Conservation (phyloP, 2,329 filamentous ascomycete species). For the Fragosphaeria purpurea region DNA sequence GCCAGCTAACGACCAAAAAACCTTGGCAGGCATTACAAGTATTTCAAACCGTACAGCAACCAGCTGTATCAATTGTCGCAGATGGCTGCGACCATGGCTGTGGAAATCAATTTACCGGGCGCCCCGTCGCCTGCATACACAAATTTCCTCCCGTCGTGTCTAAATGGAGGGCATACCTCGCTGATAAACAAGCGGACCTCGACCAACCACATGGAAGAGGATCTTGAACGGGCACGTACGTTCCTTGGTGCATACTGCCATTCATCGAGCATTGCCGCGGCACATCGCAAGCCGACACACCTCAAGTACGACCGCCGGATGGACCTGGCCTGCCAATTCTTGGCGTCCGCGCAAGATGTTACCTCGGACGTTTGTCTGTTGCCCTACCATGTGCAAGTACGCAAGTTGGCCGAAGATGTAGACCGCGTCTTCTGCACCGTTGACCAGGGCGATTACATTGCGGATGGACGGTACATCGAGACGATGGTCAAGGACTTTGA, state of each 20-base stretch:
- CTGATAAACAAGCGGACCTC: background rate
- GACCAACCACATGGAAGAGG: slow-evolving; percentile 5
- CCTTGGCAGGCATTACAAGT: slow-evolving; percentile 12
- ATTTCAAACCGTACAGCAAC: slow-evolving; percentile 10
- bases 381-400: slow-evolving; percentile 10
- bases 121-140: background rate
- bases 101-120: slow-evolving; percentile 12
- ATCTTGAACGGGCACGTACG: slow-evolving; percentile 12
- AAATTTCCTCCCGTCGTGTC: background rate
- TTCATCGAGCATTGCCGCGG: slow-evolving; percentile 12
- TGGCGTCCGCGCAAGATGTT: slow-evolving; percentile 3
- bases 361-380: slow-evolving; percentile 10
- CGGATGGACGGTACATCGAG: slow-evolving; percentile 13
- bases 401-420: slow-evolving; percentile 14
- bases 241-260: slow-evolving; percentile 14
- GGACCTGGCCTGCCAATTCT: slow-evolving; percentile 10
- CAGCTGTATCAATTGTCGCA: slow-evolving; percentile 16
- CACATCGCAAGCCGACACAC: slow-evolving; percentile 13
- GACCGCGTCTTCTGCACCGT: slow-evolving; percentile 9
- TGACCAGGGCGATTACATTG: slow-evolving; percentile 3
- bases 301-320: slow-evolving; percentile 12
- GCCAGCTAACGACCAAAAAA: too few relatives aligned
- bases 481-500: slow-evolving; percentile 14
- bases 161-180: background rate
- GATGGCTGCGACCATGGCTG: slow-evolving; percentile 13